Base-by-base conservation (phyloP, 805 yeast genomes). In the Priceomyces medius region DNA sequence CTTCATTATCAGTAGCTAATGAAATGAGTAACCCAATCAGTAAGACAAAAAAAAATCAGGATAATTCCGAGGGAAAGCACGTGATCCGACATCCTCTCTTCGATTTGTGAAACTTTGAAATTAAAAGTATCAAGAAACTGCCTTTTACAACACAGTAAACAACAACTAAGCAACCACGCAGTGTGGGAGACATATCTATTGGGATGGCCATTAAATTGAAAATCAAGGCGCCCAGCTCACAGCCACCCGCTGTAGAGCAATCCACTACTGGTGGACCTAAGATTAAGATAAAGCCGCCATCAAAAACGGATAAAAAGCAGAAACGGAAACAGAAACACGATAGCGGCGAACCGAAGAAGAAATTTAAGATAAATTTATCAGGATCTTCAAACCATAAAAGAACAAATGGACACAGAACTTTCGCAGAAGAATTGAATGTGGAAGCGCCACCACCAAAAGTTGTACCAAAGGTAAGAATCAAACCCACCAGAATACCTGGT, bases 401-500 rank as follows among this genome's bases (percentile, higher is more conserved):
- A 24, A 23, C 14, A 5, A 8, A 13, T 20, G 24, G 24, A 6
- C 10, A 21, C 10, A 14, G 17, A 3, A 14, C 20, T 12, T 24
- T 35, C 18, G 19, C 36, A n/a, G 38, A 34, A 13, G 12, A 20
- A 2, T n/a, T 39, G 18, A 35, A 20, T 14, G n/a, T 33, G 9
- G 24, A 13, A 12, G 16, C 10, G 2, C 39, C 19, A 23, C 35
- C 39, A 14, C 20, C 42, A 12, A 43, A 45, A 29, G 32, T 34
- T 8, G 62, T 71, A 2, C 79, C 81, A 3, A 66, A 73, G 23
- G 74, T 77, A 20, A 60, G 79, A 46, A 70, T 79, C 28, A 79
- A 77, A 46, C 82, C 82, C 1, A 73, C 79, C 0, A 71, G 96
- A 51, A 73, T 83, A 3, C 93, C 95, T 0, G 96, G 96, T 3